phyloP scores from a whole-genome alignment of 306 rosid species.

The Cucurbita maxima region DNA sequence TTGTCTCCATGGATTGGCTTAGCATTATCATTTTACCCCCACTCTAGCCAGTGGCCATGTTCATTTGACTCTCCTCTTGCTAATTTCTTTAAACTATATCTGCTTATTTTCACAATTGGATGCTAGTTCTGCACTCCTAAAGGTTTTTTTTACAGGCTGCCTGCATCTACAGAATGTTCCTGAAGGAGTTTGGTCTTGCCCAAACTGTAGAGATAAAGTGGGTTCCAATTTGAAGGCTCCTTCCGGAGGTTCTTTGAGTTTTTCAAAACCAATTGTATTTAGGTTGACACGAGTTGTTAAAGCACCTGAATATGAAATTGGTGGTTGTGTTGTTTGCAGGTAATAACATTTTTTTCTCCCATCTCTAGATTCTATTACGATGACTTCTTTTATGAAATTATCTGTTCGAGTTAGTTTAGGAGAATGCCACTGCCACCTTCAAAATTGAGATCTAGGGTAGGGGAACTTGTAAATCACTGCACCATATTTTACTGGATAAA shows the following conservation, averaged over 20 bases:
- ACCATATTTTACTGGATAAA: too few relatives aligned
- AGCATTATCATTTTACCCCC: not conserved
- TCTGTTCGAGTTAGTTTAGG: too few relatives aligned
- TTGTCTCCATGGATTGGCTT: not conserved
- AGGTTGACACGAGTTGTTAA: conserved; percentile 74
- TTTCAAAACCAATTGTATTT: conserved; percentile 60
- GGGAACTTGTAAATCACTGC: too few relatives aligned
- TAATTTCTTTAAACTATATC: not conserved
- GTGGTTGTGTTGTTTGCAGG: conserved; percentile 99
- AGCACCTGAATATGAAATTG: conserved; percentile 73
- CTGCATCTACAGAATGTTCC: conserved; percentile 53
- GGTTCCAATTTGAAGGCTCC: conserved; percentile 30
- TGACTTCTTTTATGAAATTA: too few relatives aligned
- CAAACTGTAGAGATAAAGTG: conserved; percentile 59
- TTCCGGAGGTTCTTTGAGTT: conserved; percentile 35
- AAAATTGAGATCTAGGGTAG: too few relatives aligned
- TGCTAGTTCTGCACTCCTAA: too few relatives aligned
- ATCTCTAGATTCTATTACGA: too few relatives aligned
- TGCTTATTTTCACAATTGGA: not conserved
- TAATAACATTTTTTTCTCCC: conserved; percentile 17
- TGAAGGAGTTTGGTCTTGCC: conserved; percentile 72
- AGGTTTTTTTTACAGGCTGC: conserved; percentile 37
- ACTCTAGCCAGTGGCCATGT: not conserved
- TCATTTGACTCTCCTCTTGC: not conserved
- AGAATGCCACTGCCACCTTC: too few relatives aligned